Base-by-base conservation (phyloP, 352 stramenopile species). In the Phytopythium aichiense region DNA sequence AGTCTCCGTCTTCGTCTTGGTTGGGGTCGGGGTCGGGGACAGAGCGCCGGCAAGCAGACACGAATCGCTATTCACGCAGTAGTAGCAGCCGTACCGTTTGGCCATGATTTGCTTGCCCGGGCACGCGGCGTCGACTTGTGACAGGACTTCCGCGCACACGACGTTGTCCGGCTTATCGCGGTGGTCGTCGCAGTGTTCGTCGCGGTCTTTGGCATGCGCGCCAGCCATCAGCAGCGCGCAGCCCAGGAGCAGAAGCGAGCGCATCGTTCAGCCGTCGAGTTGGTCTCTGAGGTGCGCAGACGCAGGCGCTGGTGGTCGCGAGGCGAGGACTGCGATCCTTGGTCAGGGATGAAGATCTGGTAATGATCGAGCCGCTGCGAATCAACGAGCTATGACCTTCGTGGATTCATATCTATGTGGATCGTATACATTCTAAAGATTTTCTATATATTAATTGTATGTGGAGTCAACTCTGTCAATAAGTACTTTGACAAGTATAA, bases 71-170 rank as follows among this genome's bases (percentile, higher is more conserved):
- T 85, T 63, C 18, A 91, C 77, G 46, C 79, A 89, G 4, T 62
- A 46, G 46, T 71, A 84, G 66, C 81, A 91, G n/a, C 82, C 78
- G 18, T 52, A 13, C 20, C 71, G 74, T 1, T 83, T 35, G 18
- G 82, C 79, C 38, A 84, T 63, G 30, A 89, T 52, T 4, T 54
- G 45, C 1, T 18, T 7, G 2, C 1, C n/a, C 22, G 31, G 22
- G 11, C 55, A 60, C 25, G 35, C 15, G 38, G 25, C 15, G 22
- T 52, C 55, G 5, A 18, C 13, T 7, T 2, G 15, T 20, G n/a
- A 2, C 33, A n/a, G 18, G 4, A 45, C 31, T 13, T 11, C 18
- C 25, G 40, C 37, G 25, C 55, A 60, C 23, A 16, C 55, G 13
- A 52, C 15, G 7, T 25, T 38, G 5, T 15, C 15, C 15, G 40